Evolutionary conservation across 2,329 filamentous ascomycete genomes (phyloP), one percentile per base, ranked within the genome.

Genomic region (Diatrype stigma): DNA sequence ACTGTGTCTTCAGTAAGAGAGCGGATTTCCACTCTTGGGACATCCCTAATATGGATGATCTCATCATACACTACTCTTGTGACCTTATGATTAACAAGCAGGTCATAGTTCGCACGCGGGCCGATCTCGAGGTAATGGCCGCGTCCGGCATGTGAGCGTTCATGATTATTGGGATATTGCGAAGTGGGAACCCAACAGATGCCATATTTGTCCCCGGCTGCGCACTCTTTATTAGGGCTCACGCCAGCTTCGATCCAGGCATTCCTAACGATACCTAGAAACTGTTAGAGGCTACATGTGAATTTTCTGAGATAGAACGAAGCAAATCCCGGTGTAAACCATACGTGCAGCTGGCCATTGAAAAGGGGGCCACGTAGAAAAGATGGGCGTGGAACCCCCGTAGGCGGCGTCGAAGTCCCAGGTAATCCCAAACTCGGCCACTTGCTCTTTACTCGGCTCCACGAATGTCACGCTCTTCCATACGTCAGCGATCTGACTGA

Each of bases 381-480:
- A 56, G 21, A 71, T 64, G 7, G 65, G 63, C 16, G 58, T 60
- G 19, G 64, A 54, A n/a, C 59, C 62, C 2, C 61, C 62, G 48
- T 67, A 70, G 8, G 62, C 65, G 23, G 60, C 63, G 16, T 59
- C 55, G n/a, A n/a, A n/a, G 51, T 68, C 65, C 51, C 57, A 70
- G 7, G 67, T 68, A 48, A 67, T 68, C 28, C 62, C 63, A 45
- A 64, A 66, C 47, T 63, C 46, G 21, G 57, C 51, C 17, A 61
- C 62, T 22, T 60, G 57, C 34, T 60, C 56, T 3, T 62, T 51
- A 22, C 56, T 56, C 12, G 60, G 57, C 44, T 63, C 55, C 2
- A 64, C 65, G 48, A 69, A 68, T 2, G 60, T 68, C 11, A 63
- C 62, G 37, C 63, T 66, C 66, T 66, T 16, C 47, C n/a, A n/a